Conservation (phyloP, 2,329 filamentous ascomycete genomes). For the Rhytidhysteron rufulum region DNA sequence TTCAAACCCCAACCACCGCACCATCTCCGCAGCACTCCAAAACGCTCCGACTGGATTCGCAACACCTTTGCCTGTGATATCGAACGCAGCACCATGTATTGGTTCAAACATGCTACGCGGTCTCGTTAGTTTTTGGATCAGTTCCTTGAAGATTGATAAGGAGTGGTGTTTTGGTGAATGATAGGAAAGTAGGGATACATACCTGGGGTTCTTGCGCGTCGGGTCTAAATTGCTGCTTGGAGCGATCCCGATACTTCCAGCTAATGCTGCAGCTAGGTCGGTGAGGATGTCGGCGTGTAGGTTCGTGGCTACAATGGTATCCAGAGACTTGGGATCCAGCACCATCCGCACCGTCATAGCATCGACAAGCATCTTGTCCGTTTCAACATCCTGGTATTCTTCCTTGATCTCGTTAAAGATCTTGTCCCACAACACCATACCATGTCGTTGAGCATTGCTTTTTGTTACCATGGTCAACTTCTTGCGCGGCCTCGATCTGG, state of each 20-base stretch:
- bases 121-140: too few species aligned
- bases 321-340: slow-evolving; percentile 41
- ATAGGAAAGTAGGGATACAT: too few species aligned
- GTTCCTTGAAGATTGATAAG: too few species aligned
- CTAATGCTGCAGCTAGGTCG: slow-evolving; percentile 63
- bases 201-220: slow-evolving; percentile 52
- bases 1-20: slow-evolving; percentile 59
- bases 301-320: slow-evolving; percentile 49
- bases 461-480: slow-evolving; percentile 50
- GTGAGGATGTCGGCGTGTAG: slow-evolving; percentile 61
- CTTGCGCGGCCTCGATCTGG: slow-evolving; percentile 39
- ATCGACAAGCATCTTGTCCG: slow-evolving; percentile 49
- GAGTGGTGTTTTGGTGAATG: too few species aligned
- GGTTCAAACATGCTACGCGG: slow-evolving; percentile 64
- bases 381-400: slow-evolving; percentile 43
- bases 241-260: slow-evolving; percentile 65
- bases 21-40: slow-evolving; percentile 68
- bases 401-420: slow-evolving; percentile 45
- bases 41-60: slow-evolving; percentile 64
- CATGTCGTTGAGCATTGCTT: slow-evolving; percentile 47
- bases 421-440: slow-evolving; percentile 48
- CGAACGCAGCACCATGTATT: slow-evolving; percentile 61
- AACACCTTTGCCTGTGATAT: slow-evolving; percentile 61
- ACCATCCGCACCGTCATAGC: slow-evolving; percentile 50
- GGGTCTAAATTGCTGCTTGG: slow-evolving; percentile 66